phyloP scores from a whole-genome alignment of 2,329 filamentous ascomycete genomes.

The Pseudohalonectria lignicola region DNA sequence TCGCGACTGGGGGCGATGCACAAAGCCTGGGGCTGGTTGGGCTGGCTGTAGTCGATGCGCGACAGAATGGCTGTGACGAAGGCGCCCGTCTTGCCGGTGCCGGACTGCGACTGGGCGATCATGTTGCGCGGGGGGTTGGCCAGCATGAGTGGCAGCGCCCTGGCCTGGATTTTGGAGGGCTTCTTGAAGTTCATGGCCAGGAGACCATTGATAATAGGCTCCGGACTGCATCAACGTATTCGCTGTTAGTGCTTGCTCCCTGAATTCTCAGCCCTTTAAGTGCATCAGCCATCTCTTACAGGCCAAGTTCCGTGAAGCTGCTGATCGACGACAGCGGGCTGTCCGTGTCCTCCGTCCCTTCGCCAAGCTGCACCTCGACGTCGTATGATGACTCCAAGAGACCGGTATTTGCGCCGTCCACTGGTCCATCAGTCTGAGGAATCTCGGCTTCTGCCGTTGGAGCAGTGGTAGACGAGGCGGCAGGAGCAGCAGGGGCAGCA shows the following conservation, averaged over 20 bases:
- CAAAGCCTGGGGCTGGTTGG: slow-evolving; percentile 69
- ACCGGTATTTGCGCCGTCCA: slow-evolving; percentile 32
- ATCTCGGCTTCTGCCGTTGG: slow-evolving; percentile 13
- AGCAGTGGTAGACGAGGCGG: slow-evolving; percentile 13
- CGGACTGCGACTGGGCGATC: slow-evolving; percentile 98
- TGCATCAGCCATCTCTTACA: slow-evolving; percentile 65
- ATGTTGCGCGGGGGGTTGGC: slow-evolving; percentile 81
- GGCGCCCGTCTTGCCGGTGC: slow-evolving; percentile 94
- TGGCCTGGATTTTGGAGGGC: slow-evolving; percentile 96
- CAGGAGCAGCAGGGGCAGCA: slow-evolving; percentile 9
- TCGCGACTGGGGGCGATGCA: slow-evolving; percentile 89
- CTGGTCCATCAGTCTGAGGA: slow-evolving; percentile 24
- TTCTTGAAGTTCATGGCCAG: slow-evolving; percentile 79
- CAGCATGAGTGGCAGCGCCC: slow-evolving; percentile 81
- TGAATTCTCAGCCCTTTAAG: no score
- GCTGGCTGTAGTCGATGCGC: slow-evolving; percentile 63
- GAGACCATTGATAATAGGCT: slow-evolving; percentile 61
- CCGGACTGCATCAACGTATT: slow-evolving; percentile 39
- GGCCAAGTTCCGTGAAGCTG: slow-evolving; percentile 72
- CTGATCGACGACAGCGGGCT: slow-evolving; percentile 81
- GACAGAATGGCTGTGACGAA: slow-evolving; percentile 89
- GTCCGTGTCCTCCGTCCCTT: slow-evolving; percentile 75
- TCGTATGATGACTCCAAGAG: slow-evolving; percentile 68
- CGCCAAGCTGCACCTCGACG: slow-evolving; percentile 85
- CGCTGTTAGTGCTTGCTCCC: no score